A percentile compares a stretch with the other conserved stretches of the same genome.
These are phyloP conservation scores for Hypoxylon rickii DNA, from an alignment of 495 filamentous ascomycete genomes.

Conservation along the genomic window DNA sequence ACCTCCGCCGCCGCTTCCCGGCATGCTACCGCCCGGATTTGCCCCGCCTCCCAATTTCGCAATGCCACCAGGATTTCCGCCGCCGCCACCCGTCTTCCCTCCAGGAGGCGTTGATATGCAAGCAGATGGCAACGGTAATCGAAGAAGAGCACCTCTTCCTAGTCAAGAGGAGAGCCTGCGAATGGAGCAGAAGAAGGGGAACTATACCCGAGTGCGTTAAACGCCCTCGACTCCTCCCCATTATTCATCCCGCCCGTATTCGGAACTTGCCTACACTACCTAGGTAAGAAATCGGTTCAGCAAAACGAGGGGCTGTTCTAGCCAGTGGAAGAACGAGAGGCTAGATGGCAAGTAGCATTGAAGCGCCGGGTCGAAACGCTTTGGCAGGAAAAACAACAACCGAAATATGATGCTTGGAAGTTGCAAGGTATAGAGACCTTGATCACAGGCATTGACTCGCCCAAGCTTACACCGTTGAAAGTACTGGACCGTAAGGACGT, in stretches of 20 bases:
- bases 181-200: constrained; percentile 71
- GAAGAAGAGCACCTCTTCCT: constrained; percentile 69
- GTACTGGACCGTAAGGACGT: too few relatives aligned
- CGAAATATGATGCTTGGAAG: too few relatives aligned
- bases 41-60: constrained; percentile 58
- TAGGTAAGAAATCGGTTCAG: background rate
- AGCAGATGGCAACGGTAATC: constrained; percentile 29
- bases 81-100: constrained; percentile 39
- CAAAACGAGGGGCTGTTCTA: background rate
- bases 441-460: too few relatives aligned
- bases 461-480: too few relatives aligned
- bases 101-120: constrained; percentile 28
- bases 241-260: background rate
- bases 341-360: too few relatives aligned
- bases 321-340: too few relatives aligned
- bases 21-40: constrained; percentile 50
- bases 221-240: background rate
- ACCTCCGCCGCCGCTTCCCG: constrained; percentile 52
- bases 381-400: background rate
- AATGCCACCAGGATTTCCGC: constrained; percentile 54
- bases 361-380: too few relatives aligned
- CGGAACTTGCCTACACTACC: too few relatives aligned
- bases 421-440: too few relatives aligned
- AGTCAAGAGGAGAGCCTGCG: constrained; percentile 82
- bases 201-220: constrained; percentile 61